Percentiles rank a stretch among this genome's conserved stretches.
phyloP scores from a whole-genome alignment of 106 monocot species.

The Amphibolis antarctica region DNA sequence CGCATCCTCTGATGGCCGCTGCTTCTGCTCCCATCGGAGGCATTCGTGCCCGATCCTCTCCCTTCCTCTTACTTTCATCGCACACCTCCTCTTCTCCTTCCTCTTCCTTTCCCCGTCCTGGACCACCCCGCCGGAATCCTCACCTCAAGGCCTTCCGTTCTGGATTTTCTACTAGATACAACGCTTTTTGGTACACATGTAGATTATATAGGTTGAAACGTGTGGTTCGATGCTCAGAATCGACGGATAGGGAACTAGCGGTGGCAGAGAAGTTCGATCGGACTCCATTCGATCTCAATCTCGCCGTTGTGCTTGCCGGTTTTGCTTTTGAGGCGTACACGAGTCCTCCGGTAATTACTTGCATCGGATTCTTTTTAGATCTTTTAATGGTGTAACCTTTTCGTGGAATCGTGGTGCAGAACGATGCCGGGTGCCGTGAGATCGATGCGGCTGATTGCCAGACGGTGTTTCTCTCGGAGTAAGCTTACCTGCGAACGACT shows the following conservation, averaged over 20 bases:
- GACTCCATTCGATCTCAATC: constrained; percentile 77
- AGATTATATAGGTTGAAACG: neutral
- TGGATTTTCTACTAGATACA: neutral
- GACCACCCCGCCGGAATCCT: neutral
- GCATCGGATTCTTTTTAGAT: neutral
- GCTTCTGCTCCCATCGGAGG: neutral
- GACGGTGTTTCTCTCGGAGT: constrained; percentile 92
- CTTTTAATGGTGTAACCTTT: neutral
- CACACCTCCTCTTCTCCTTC: neutral
- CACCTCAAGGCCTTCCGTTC: neutral
- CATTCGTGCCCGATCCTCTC: neutral
- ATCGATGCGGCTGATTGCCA: constrained; percentile 65
- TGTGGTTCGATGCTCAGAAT: neutral
- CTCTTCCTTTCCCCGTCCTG: neutral
- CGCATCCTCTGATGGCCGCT: neutral
- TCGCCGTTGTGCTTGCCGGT: constrained; percentile 86
- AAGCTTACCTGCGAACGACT: constrained; percentile 5
- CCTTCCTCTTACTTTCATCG: neutral
- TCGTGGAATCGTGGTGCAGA: constrained; percentile 22
- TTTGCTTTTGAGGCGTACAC: constrained; percentile 94
- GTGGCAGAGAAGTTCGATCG: constrained; percentile 20
- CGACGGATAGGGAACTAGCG: neutral
- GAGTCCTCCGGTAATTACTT: constrained; percentile 51
- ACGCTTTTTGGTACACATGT: too few relatives aligned
- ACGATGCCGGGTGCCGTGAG: constrained; percentile 59